Base-by-base conservation (phyloP, 306 rosid species). In the Malus sylvestris region DNA sequence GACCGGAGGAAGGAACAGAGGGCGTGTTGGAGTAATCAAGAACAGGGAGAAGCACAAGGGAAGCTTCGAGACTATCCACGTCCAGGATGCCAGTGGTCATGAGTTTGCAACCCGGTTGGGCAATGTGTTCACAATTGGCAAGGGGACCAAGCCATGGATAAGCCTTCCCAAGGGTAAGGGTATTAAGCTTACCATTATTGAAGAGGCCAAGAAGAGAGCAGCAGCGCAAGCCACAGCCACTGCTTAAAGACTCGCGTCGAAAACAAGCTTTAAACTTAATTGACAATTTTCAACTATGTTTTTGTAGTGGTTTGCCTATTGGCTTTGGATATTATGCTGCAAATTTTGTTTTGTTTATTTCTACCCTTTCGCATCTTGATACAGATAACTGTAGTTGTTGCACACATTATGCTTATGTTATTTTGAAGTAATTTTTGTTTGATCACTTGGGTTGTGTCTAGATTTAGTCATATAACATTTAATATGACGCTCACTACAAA, bases 121-220 rank as follows among this genome's bases (percentile, higher is more conserved):
- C 25, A 91, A 88, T 71, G 97, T 91, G 76, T 91, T 81, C 78
- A 91, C 83, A 0, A 82, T 88, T 40, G 97, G 97, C 22, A 89
- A 91, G 83, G 97, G 95, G 0, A 79, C 90, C 1, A 91, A 91
- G 30, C 97, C 93, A 29, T 91, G 93, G 97, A 68, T 91, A 10
- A 83, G 95, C 16, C 93, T 91, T 57, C 97, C 97, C 3, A 91
- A 91, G 95, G 97, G 97, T 29, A 91, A 86, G 88, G 97, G 97
- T 86, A 89, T 91, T 63, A 91, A 91, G 85, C 79, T 91, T 12
- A 72, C 95, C 11, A 86, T 91, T 76, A 89, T 91, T 27, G 97
- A 91, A 76, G 97, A 91, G 76, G 93, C 97, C 30, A 86, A 92
- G 81, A 91, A 89, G 75, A 89, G 97, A 88, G 81, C 73, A 33